These are phyloP conservation scores for Fusarium nygamai DNA, from an alignment of 2,329 filamentous ascomycete species.

Conservation along the genomic window DNA sequence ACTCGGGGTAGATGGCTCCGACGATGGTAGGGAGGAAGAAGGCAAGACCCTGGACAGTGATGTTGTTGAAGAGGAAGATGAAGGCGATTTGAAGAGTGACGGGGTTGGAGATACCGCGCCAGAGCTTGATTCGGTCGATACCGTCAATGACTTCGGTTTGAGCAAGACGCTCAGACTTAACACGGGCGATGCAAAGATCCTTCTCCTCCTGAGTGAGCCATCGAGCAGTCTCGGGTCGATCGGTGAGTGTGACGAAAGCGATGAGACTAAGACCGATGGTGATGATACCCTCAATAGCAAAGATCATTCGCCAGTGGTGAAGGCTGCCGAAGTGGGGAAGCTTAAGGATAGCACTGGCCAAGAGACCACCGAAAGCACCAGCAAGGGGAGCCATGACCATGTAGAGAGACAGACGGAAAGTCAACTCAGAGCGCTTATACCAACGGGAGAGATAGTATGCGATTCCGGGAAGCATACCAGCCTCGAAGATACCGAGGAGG, in stretches of 20 bases:
- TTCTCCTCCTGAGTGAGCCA: conserved; percentile 74
- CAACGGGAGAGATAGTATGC: conserved; percentile 72
- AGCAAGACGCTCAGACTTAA: conserved; percentile 67
- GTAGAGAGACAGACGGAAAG: conserved; percentile 70
- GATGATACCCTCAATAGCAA: conserved; percentile 75
- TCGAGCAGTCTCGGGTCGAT: conserved; percentile 70
- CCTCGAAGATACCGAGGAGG: conserved; percentile 69
- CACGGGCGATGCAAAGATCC: conserved; percentile 69
- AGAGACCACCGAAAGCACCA: conserved; percentile 73
- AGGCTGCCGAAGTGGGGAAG: conserved; percentile 66
- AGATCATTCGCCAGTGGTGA: conserved; percentile 74
- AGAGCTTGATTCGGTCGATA: conserved; percentile 65
- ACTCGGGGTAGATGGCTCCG: conserved; percentile 68
- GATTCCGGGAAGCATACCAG: conserved; percentile 72
- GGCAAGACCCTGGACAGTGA: conserved; percentile 73
- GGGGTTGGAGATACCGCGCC: conserved; percentile 69
- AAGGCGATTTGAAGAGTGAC: conserved; percentile 64
- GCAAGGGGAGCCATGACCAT: conserved; percentile 74
- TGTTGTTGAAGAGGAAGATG: conserved; percentile 72
- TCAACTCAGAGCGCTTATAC: conserved; percentile 71
- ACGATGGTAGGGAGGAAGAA: conserved; percentile 76
- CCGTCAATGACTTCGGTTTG: conserved; percentile 70
- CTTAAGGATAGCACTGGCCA: conserved; percentile 70
- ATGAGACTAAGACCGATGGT: conserved; percentile 62
- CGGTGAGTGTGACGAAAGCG: conserved; percentile 70